phyloP scores from a whole-genome alignment of 345 rosid species.

The Corymbia maculata region DNA sequence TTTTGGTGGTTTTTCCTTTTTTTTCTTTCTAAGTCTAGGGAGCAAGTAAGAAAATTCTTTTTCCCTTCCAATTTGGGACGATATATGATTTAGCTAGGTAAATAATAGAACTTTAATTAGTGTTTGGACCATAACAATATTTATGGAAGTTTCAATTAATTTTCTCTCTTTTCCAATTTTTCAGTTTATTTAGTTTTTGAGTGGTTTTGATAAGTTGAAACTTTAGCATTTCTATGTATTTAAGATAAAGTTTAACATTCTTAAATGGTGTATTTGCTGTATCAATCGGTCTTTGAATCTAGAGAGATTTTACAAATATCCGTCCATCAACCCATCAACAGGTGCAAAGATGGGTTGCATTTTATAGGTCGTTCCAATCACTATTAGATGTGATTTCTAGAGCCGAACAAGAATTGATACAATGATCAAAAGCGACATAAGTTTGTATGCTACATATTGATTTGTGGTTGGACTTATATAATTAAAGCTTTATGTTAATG shows the following conservation, averaged over 20 bases:
- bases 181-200: no score
- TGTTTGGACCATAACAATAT: neutral
- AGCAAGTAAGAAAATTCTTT: neutral
- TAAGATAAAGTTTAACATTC: neutral
- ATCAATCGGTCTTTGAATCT: neutral
- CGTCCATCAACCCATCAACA: neutral
- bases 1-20: neutral
- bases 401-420: no score
- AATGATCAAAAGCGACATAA: no score
- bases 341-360: neutral
- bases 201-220: no score
- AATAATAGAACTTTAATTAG: no score
- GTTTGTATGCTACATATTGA: no score
- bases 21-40: no score
- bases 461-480: no score
- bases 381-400: neutral
- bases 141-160: neutral
- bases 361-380: no score
- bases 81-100: neutral
- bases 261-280: neutral
- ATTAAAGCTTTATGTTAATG: no score
- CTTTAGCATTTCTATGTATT: no score
- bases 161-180: neutral
- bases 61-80: neutral
- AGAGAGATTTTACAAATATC: no score